Evolutionary conservation across 768 basidiomycete genomes (phyloP), one percentile per base, ranked within the genome.

Genomic region (Pulveroboletus sp.): DNA sequence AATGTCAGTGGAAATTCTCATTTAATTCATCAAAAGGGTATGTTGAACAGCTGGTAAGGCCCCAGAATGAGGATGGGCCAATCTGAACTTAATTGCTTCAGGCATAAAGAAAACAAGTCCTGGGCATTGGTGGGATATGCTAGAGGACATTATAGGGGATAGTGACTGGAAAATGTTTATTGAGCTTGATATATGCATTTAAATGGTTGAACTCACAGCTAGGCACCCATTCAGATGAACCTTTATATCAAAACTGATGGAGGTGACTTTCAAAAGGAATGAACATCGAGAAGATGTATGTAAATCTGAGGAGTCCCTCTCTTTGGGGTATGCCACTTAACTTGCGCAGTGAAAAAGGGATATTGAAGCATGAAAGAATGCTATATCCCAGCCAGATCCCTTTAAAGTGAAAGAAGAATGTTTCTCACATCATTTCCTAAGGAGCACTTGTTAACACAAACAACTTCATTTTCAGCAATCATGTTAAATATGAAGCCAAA

Each of bases 141-240:
- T 45, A 8, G 35, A 45, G 17, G 35, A 45, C 19, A 12, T 44
- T 19, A 34, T 44, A 5, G 23, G 70, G 4, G 71, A 66, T 53
- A 68, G 49, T 1, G 51, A 69, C 47, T 73, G 69, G 70, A 69
- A 69, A 24, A 75, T 75, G 29, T 31, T 60, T 0, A 40, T 54
- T 7, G 35, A 23, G 0, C 26, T 73, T 0, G 57, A 70, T 72
- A 43, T 14, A 49, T 64, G 27, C 12, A 1, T 31, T 50, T n/a
- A 29, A 20, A 26, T 35, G 20, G 12, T 12, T 29, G 12, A 43
- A 16, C 14, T 26, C n/a, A 17, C 31, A 24, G 12, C n/a, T n/a
- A n/a, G 5, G 22, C 12, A 12, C 12, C 12, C 4, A 23, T 32
- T 3, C 20, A 49, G 49, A 45, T 6, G 17, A 16, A 16, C 5